Percentiles rank a stretch among this genome's conserved stretches.
Conservation (phyloP, 176 grass and related monocot species). For the Oryza coarctata region DNA sequence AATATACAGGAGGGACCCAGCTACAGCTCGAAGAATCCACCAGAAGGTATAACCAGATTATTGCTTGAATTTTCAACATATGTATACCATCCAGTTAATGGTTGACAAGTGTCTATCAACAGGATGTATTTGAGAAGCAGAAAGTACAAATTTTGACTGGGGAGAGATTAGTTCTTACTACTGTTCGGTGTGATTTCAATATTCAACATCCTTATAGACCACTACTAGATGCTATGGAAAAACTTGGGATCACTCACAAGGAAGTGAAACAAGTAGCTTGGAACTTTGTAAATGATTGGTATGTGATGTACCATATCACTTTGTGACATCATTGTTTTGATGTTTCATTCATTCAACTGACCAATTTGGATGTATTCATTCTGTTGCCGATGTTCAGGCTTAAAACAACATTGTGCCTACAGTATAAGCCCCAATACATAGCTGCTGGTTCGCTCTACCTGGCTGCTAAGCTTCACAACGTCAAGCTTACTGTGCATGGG, state of each 20-base stretch:
- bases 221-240: slow-evolving; percentile 67
- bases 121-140: slow-evolving; percentile 70
- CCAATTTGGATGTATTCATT: slow-evolving; percentile 29
- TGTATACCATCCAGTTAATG: neutral
- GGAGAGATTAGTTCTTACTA: slow-evolving; percentile 69
- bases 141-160: slow-evolving; percentile 62
- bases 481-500: slow-evolving; percentile 63
- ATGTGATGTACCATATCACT: slow-evolving; percentile 32
- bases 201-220: slow-evolving; percentile 76
- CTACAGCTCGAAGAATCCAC: slow-evolving; percentile 42
- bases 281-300: slow-evolving; percentile 91
- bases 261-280: slow-evolving; percentile 69
- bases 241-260: slow-evolving; percentile 59
- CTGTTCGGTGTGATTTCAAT: slow-evolving; percentile 75
- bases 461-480: slow-evolving; percentile 58
- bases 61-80: slow-evolving; percentile 15
- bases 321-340: slow-evolving; percentile 8
- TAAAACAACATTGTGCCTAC: slow-evolving; percentile 65
- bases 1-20: slow-evolving; percentile 50
- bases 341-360: neutral
- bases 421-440: slow-evolving; percentile 78
- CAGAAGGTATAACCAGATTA: slow-evolving; percentile 39
- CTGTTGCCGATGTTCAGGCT: slow-evolving; percentile 52
- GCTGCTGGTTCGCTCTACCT: slow-evolving; percentile 71
- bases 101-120: slow-evolving; percentile 28